Evolutionary conservation across 164 flowering plant genomes (phyloP).

Genomic region (Nymphaea colorata): DNA sequence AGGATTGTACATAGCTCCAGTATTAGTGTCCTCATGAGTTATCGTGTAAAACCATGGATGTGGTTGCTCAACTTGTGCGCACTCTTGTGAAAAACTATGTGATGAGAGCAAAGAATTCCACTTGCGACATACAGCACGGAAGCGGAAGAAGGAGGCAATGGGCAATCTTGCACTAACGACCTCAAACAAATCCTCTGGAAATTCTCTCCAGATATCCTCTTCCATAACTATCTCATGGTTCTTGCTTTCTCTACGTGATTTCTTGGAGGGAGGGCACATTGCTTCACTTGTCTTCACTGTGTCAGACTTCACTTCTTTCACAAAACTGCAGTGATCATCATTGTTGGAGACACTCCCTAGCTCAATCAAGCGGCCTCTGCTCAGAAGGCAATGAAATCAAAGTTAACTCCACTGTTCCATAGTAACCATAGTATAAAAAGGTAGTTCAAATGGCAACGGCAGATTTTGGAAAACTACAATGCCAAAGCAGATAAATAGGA

Average conservation of each 20-base stretch:
- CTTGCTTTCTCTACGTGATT: slow-evolving; percentile 42
- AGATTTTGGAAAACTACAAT: too few relatives aligned
- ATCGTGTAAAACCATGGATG: slow-evolving; percentile 87
- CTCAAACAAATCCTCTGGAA: slow-evolving; percentile 90
- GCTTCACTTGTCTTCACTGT: slow-evolving; percentile 44
- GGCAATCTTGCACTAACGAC: slow-evolving; percentile 91
- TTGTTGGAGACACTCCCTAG: slow-evolving; percentile 31
- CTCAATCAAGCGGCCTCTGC: slow-evolving; percentile 53
- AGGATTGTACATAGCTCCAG: slow-evolving; percentile 84
- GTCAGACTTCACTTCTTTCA: slow-evolving; percentile 49
- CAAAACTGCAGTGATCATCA: slow-evolving; percentile 33
- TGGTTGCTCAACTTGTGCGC: slow-evolving; percentile 43
- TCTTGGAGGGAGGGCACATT: slow-evolving; percentile 65
- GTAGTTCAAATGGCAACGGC: too few relatives aligned
- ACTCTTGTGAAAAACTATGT: slow-evolving; percentile 64
- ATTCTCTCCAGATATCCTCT: slow-evolving; percentile 70
- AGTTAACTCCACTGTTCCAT: too few relatives aligned
- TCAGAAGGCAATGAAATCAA: slow-evolving; percentile 1
- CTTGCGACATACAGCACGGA: slow-evolving; percentile 72
- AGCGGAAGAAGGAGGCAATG: slow-evolving; percentile 60
- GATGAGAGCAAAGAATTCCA: slow-evolving; percentile 73
- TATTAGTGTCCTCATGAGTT: slow-evolving; percentile 54
- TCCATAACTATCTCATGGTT: slow-evolving; percentile 54
- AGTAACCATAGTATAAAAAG: too few relatives aligned
- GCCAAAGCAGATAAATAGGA: too few relatives aligned